phyloP scores from a whole-genome alignment of 31 red algal species.

The Endocladia muricata region DNA sequence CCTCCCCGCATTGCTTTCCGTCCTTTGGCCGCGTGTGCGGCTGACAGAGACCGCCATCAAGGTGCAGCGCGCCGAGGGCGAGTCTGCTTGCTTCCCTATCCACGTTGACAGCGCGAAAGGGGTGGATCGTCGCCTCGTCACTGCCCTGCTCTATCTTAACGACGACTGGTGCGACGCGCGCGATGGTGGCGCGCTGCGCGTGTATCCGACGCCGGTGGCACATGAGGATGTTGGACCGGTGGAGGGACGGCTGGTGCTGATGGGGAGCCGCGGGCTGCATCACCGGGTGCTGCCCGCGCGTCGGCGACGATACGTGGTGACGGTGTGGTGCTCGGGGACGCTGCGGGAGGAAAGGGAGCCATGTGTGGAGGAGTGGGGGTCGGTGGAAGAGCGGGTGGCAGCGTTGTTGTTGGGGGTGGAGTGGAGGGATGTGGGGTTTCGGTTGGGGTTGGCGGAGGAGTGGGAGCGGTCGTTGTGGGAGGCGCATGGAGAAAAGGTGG shows the following conservation, averaged over 20 bases:
- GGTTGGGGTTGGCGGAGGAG: not conserved
- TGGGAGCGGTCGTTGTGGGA: slow-evolving; percentile 22
- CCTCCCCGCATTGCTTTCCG: not conserved
- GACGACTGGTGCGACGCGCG: not conserved
- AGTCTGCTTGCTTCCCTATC: slow-evolving; percentile 22
- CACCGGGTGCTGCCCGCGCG: slow-evolving; percentile 26
- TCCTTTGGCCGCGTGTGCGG: not conserved
- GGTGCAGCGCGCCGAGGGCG: slow-evolving; percentile 12
- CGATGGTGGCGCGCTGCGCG: slow-evolving; percentile 17
- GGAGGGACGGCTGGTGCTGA: slow-evolving; percentile 14
- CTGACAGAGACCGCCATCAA: slow-evolving; percentile 17
- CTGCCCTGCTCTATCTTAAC: slow-evolving; percentile 33
- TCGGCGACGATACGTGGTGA: slow-evolving; percentile 1
- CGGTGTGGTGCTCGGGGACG: slow-evolving; percentile 21
- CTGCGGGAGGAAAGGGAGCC: not conserved
- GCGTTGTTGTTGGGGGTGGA: not conserved
- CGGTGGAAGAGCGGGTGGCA: not conserved
- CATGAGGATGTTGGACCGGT: slow-evolving; percentile 5
- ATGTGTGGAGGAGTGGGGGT: not conserved
- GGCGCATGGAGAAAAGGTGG: slow-evolving; percentile 9
- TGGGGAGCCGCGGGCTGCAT: slow-evolving; percentile 11
- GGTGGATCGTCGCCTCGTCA: slow-evolving; percentile 11
- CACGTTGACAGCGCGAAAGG: slow-evolving; percentile 14
- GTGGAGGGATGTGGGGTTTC: slow-evolving; percentile 14
- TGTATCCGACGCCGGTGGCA: not conserved